Base-by-base conservation (phyloP, 164 flowering plant species). In the Magnolia changhungtana region DNA sequence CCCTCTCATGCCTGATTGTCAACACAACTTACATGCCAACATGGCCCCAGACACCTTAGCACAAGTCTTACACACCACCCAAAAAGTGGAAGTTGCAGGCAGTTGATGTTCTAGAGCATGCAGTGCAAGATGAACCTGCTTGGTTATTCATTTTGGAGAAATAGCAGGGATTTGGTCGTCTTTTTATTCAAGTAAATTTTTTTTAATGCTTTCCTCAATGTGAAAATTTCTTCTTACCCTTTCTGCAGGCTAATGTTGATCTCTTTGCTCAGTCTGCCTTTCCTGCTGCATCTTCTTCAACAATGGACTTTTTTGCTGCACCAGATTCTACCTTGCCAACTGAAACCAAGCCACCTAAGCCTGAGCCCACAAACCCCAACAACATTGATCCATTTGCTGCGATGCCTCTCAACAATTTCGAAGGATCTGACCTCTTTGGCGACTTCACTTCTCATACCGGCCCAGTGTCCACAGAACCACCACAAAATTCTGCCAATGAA, bases 301-400 rank as follows among this genome's bases (percentile, higher is more conserved):
- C 90, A 8, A 71, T 89, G 1, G 97, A 94, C 74, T 82, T 92
- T 78, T 95, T 96, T 81, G 80, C 88, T 68, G 77, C 84, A 31
- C 80, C 92, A 45, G 89, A 81, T 74, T 86, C 91, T 18, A 87
- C 78, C 59, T 69, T 81, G 69, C 87, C 82, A 69, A 75, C 84
- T 50, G 90, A 86, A 74, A 76, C 73, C 50, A 86, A 79, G 27
- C n/a, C 87, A 72, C 76, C 82, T 67, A 82, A 87, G 64, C 29
- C 88, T 75, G 89, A 80, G 24, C 78, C 85, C 8, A 50, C 72
- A 20, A 84, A 74, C 29, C 69, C 79, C 37, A 81, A 59, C 50
- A 37, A 74, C 8, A 76, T 87, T 76, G 99, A 94, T 83, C 98
- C 99, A 19, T 96, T 96, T 86, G 96, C 94, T 76, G 84, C 94